These are phyloP conservation scores for Hypoxylon rickii DNA, from an alignment of 495 filamentous ascomycete species.

Conservation along the genomic window DNA sequence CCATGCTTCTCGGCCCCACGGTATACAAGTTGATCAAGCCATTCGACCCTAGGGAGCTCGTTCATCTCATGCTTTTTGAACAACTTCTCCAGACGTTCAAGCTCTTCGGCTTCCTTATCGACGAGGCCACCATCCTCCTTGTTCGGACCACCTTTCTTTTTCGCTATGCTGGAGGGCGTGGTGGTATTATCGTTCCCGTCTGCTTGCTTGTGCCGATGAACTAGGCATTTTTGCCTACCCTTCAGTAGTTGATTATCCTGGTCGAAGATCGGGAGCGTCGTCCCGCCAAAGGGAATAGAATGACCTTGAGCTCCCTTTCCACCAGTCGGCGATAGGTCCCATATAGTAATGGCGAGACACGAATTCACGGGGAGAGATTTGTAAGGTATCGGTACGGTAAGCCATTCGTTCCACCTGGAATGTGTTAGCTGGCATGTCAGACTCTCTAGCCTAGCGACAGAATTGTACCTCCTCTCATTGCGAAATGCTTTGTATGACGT, in stretches of 20 bases:
- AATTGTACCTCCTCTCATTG: slow-evolving; percentile 59
- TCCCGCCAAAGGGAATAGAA: slow-evolving; percentile 90
- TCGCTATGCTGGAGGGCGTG: slow-evolving; percentile 69
- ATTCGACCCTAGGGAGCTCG: slow-evolving; percentile 88
- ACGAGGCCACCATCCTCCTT: slow-evolving; percentile 50
- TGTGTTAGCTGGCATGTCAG: slow-evolving; percentile 24
- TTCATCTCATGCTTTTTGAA: slow-evolving; percentile 99
- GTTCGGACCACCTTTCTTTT: slow-evolving; percentile 48
- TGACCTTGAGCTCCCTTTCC: slow-evolving; percentile 67
- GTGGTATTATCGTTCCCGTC: slow-evolving; percentile 82
- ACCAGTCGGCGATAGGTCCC: slow-evolving; percentile 86
- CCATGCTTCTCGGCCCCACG: slow-evolving; percentile 80
- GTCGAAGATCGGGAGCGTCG: slow-evolving; percentile 88
- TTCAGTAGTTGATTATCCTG: slow-evolving; percentile 85
- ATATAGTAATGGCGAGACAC: slow-evolving; percentile 89
- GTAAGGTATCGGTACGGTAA: slow-evolving; percentile 81
- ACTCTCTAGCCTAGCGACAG: not conserved
- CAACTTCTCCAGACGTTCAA: slow-evolving; percentile 80
- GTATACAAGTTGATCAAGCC: slow-evolving; percentile 93
- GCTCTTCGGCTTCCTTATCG: slow-evolving; percentile 71
- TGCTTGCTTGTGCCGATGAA: slow-evolving; percentile 80
- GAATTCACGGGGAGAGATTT: slow-evolving; percentile 76
- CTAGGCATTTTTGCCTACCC: slow-evolving; percentile 86
- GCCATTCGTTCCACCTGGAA: slow-evolving; percentile 90
- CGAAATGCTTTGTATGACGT: slow-evolving; percentile 92